Percentiles rank a stretch among this genome's conserved stretches.
phyloP scores from a whole-genome alignment of 352 stramenopile species.

The Globisporangium heterothallicum region DNA sequence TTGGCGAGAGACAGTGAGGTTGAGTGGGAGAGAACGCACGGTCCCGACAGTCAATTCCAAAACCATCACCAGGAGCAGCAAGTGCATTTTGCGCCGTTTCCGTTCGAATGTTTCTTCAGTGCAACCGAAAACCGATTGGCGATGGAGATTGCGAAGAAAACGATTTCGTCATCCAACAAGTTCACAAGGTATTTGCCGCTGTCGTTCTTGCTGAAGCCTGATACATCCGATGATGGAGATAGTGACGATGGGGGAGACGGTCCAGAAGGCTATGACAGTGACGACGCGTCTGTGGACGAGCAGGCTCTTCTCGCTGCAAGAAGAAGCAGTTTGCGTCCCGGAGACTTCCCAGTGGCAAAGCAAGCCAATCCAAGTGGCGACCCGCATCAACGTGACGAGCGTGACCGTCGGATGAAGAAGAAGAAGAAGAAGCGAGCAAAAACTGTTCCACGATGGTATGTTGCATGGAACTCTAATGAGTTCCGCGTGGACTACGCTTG shows the following conservation, averaged over 20 bases:
- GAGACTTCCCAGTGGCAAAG: constrained; percentile 15
- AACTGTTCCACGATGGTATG: constrained; percentile 73
- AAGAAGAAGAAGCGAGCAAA: constrained; percentile 69
- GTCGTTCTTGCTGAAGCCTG: constrained; percentile 69
- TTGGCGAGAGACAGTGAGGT: constrained; percentile 52
- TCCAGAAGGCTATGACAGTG: constrained; percentile 53
- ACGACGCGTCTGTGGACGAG: constrained; percentile 71
- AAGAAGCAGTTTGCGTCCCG: constrained; percentile 23
- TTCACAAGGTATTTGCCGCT: constrained; percentile 76
- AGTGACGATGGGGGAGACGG: constrained; percentile 58
- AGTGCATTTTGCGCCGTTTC: constrained; percentile 45
- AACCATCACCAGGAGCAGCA: constrained; percentile 19
- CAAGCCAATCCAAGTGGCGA: constrained; percentile 24
- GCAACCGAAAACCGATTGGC: constrained; percentile 55
- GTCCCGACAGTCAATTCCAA: constrained; percentile 12
- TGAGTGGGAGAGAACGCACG: constrained; percentile 33
- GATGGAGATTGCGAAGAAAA: constrained; percentile 67
- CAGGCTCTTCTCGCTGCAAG: constrained; percentile 9
- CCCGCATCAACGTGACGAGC: constrained; percentile 23
- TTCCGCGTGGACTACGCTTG: constrained; percentile 77
- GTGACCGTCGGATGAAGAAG: constrained; percentile 30
- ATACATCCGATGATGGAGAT: constrained; percentile 60
- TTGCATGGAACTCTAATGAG: constrained; percentile 86
- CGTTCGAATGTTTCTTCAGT: constrained; percentile 73
- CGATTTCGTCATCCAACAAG: constrained; percentile 73